Evolutionary conservation across 1,284 basidiomycete genomes (phyloP), one percentile per base, ranked within the genome.

Genomic region (Cystobasidium pallidum): DNA sequence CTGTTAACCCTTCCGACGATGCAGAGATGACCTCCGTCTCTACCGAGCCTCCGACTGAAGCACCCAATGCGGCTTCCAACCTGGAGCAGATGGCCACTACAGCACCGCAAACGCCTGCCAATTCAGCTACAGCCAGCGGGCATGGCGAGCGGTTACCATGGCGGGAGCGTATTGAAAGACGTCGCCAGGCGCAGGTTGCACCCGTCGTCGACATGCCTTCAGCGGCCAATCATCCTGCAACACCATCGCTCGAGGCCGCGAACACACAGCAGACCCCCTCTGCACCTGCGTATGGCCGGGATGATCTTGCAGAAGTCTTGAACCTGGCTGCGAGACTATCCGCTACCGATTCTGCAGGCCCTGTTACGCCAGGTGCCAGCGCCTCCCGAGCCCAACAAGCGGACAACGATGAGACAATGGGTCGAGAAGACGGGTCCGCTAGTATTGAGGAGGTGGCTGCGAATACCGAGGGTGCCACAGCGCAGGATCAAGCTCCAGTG

Each of bases 41-140:
- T 58, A 80, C 77, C 63, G 78, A 77, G 17, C 85, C 84, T 67
- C 86, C 87, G 74, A 67, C 74, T 17, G 49, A n/a, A n/a, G 66
- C 4, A 62, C 74, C 36, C 75, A 78, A 39, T 15, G 71, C 64
- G 19, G 19, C 66, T 3, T 51, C 58, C 26, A 24, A 55, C 19
- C 62, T 24, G 6, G 7, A 6, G 36, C 36, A 63, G 41, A 49
- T 10, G 26, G 39, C 7, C n/a, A 59, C 49, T 55, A 2, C 57
- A 15, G 43, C 43, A 8, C 43, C 45, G n/a, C 45, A 61, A 15
- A 43, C 41, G 32, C 47, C 28, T 24, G 41, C 13, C 43, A 26
- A 57, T 45, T 21, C 54, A 11, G 39, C 24, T 17, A 34, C 52
- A 43, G 26, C 32, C 45, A 19, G 19, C 43, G 43, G 3, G 19